Evolutionary conservation across 306 rosid species (phyloP), one percentile per base, ranked within the genome.

Genomic region (Begonia peltatifolia): DNA sequence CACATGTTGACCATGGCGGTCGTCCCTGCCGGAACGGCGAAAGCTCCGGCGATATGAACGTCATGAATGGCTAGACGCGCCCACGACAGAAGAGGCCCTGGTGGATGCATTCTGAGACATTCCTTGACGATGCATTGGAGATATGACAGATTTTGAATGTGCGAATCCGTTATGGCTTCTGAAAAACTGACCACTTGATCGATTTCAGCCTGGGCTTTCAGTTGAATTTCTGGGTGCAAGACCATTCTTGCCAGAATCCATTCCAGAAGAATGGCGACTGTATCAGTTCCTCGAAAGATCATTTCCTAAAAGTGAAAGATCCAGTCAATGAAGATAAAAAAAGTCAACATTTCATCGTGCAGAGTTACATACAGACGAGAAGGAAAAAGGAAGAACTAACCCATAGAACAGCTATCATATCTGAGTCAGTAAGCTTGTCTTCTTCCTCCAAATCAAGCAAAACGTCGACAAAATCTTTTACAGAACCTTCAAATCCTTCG

Each of bases 1-100:
- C 77, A 75, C 77, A 75, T 75, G 65, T 75, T 75, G 14, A 75
- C 81, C 74, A 75, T 71, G 20, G 81, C 74, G 5, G 77, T 71
- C 0, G 77, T 71, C 9, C 74, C 65, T 0, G 77, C 74, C 14
- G 81, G 81, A 2, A 75, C 42, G 38, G 38, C 38, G 52, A 69
- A 30, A 44, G 16, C 47, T 0, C 59, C 41, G 1, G 71, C 68
- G 0, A 75, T 47, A 9, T 47, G 36, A 6, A 71, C 77, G 44
- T 75, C 71, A 16, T 51, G 65, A n/a, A 47, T 55, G 0, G 81
- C 61, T 0, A 75, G 55, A 6, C 81, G 68, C 10, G 81, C 81
- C 81, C 81, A 75, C 1, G 81, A 75, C 35, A 75, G 71, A 6
- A 75, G 53, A 3, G 77, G 81, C 0, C 81, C 81, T 0, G 77